Evolutionary conservation across 1,284 basidiomycete species (phyloP), one percentile per base, ranked within the genome.

Genomic region (Cutaneotrichosporon cavernicola): DNA sequence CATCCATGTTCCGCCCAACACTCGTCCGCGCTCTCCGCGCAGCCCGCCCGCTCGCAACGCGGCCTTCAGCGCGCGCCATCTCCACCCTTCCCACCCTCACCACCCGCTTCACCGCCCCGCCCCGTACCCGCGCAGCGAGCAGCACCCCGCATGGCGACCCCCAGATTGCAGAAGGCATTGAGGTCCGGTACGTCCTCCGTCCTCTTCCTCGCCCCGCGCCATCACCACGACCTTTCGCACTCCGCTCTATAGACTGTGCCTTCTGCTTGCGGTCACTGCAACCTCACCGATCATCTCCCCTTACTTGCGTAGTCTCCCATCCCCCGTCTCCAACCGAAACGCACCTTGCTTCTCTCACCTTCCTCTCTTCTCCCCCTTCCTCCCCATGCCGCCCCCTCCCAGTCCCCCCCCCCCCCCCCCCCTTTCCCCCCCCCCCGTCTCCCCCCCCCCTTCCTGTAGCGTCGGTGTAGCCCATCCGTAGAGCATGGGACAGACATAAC

Each of bases 61-160:
- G 49, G 22, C 49, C 50, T 8, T 26, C 51, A 16, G 51, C 51
- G 11, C 51, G 51, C 31, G 9, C 50, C 5, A 26, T 22, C 26
- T 31, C 50, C 50, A 30, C 26, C 50, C 6, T 22, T n/a, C 11
- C 36, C 53, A 34, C n/a, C 53, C 8, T 21, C 53, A 10, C 53
- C 53, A 14, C 31, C 18, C 36, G 26, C 26, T n/a, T 11, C 38
- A 9, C 16, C 22, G 18, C 5, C 21, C 55, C 22, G 2, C 36
- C 26, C 55, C 13, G 6, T 14, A 6, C 36, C 21, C 55, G 55
- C 38, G 26, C 32, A 22, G 13, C 38, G 18, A 58, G 56, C 43
- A 36, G 30, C 43, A 69, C 67, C 14, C 65, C 67, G 11, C 60
- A 69, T 16, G 64, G 65, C 11, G 67, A 69, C 38, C 64, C 67